Conservation (phyloP, 352 stramenopile species). For the Globisporangium acanthophoron region DNA sequence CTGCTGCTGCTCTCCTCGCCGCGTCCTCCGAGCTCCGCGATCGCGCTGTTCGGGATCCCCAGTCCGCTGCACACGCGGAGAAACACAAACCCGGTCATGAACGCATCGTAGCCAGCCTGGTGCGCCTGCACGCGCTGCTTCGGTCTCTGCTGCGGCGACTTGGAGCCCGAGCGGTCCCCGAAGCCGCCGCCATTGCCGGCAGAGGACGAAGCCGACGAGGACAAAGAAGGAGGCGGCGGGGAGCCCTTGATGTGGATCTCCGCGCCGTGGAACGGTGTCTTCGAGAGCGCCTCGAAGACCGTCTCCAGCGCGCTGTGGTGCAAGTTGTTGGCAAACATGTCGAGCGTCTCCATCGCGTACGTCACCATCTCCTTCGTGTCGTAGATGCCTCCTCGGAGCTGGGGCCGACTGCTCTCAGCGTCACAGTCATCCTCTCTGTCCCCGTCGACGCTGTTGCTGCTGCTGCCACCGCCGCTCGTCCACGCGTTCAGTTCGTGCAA, state of each 20-base stretch:
- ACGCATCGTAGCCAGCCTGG: constrained; percentile 75
- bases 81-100: constrained; percentile 77
- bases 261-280: constrained; percentile 65
- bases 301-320: constrained; percentile 60
- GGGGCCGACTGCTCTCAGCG: background rate
- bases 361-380: constrained; percentile 74
- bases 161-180: background rate
- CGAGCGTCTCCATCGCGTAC: constrained; percentile 54
- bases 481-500: constrained; percentile 47
- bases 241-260: constrained; percentile 25
- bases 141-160: constrained; percentile 4
- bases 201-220: background rate
- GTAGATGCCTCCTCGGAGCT: constrained; percentile 29
- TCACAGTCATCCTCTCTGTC: background rate
- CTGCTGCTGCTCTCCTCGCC: no score
- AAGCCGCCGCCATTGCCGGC: no score
- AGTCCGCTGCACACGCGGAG: constrained; percentile 56
- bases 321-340: constrained; percentile 53
- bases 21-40: constrained; percentile 24
- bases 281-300: constrained; percentile 50
- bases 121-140: constrained; percentile 40
- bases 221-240: constrained; percentile 1
- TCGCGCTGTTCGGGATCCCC: constrained; percentile 45
- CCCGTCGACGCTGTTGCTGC: background rate
- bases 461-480: constrained; percentile 19